Percentiles rank a stretch among this genome's conserved stretches.
phyloP scores from a whole-genome alignment of 371 early-diverging fungal species.

The Capillidium rhysosporum region DNA sequence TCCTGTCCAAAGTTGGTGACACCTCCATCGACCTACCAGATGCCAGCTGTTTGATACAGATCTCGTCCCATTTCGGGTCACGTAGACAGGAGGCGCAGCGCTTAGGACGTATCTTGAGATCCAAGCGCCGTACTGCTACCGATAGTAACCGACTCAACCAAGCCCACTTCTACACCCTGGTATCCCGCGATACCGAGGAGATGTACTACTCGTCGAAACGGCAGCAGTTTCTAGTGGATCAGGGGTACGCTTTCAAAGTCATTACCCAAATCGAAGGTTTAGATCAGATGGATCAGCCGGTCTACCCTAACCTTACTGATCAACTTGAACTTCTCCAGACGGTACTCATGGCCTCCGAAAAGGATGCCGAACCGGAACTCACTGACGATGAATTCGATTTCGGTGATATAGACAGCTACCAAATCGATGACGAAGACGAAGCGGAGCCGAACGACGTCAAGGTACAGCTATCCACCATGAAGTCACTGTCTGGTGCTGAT shows the following conservation, averaged over 20 bases:
- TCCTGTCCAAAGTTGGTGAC: conserved; percentile 97
- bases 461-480: conserved; percentile 38
- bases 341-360: conserved; percentile 64
- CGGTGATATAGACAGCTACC: neutral
- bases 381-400: conserved; percentile 19
- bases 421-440: neutral
- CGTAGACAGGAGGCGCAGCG: conserved; percentile 99
- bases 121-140: conserved; percentile 92
- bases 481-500: conserved; percentile 75
- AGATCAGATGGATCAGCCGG: conserved; percentile 48
- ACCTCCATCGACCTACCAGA: conserved; percentile 99
- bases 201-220: conserved; percentile 97
- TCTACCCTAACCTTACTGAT: conserved; percentile 42
- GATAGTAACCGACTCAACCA: conserved; percentile 75
- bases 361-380: conserved; percentile 35
- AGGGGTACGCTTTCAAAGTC: conserved; percentile 98
- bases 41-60: conserved; percentile 98
- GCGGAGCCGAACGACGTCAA: conserved; percentile 7
- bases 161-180: conserved; percentile 96
- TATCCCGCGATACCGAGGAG: conserved; percentile 97
- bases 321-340: conserved; percentile 80
- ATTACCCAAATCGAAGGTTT: conserved; percentile 63
- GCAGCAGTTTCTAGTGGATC: conserved; percentile 98
- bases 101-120: conserved; percentile 88
- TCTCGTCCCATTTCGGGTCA: conserved; percentile 97